These are phyloP conservation scores for Nakazawaea pomicola DNA, from an alignment of 805 yeast species.

Conservation along the genomic window DNA sequence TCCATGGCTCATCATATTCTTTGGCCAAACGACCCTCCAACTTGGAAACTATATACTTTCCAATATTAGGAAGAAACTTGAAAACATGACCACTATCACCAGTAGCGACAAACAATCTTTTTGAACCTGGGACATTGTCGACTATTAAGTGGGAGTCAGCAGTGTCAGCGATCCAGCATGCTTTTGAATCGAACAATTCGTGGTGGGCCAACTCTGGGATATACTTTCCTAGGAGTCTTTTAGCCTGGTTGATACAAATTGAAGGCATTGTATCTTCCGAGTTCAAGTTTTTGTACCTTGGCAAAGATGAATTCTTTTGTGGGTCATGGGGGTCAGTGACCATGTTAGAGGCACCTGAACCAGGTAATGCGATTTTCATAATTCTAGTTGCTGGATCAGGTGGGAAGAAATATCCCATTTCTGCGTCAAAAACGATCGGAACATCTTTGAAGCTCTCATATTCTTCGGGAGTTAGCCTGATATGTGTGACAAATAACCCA, in stretches of 20 bases:
- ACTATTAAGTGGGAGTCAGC: slow-evolving; percentile 35
- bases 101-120: slow-evolving; percentile 33
- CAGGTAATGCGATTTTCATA: slow-evolving; percentile 35
- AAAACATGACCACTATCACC: slow-evolving; percentile 48
- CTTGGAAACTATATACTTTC: slow-evolving; percentile 33
- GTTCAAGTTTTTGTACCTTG: slow-evolving; percentile 29
- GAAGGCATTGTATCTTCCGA: slow-evolving; percentile 34
- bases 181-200: slow-evolving; percentile 27
- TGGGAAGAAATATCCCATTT: slow-evolving; percentile 44
- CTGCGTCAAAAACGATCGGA: slow-evolving; percentile 41
- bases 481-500: slow-evolving; percentile 35
- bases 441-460: slow-evolving; percentile 30
- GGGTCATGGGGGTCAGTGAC: slow-evolving; percentile 18
- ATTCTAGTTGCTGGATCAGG: slow-evolving; percentile 36
- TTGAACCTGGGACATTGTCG: slow-evolving; percentile 29
- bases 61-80: slow-evolving; percentile 42
- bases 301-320: slow-evolving; percentile 25
- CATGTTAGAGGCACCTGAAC: slow-evolving; percentile 26
- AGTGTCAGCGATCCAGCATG: slow-evolving; percentile 38
- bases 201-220: slow-evolving; percentile 37
- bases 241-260: slow-evolving; percentile 25
- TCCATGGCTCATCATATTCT: slow-evolving; percentile 24
- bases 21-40: slow-evolving; percentile 25
- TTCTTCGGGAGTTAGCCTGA: slow-evolving; percentile 31
- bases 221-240: slow-evolving; percentile 25